Evolutionary conservation across 176 grass and related monocot species (phyloP).

Genomic region (Paspalum vaginatum): DNA sequence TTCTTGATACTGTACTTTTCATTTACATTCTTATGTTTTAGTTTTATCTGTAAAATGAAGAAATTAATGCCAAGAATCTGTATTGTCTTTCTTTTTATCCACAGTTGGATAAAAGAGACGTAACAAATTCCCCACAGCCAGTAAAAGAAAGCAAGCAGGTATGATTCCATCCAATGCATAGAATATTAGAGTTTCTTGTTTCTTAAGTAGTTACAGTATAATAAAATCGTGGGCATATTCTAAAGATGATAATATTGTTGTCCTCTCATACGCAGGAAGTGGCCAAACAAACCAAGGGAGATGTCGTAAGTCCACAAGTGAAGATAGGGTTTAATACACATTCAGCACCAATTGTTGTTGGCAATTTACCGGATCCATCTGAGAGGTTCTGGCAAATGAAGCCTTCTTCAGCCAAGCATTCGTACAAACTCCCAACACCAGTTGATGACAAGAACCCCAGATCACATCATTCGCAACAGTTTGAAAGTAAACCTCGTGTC

Average conservation of each 20-base stretch:
- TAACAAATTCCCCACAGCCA: constrained; percentile 29
- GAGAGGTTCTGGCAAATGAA: constrained; percentile 64
- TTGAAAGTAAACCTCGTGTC: constrained; percentile 46
- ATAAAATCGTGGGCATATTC: background rate
- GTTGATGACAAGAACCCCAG: constrained; percentile 40
- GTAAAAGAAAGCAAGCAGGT: constrained; percentile 60
- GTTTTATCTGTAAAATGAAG: too few relatives aligned
- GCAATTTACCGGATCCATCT: constrained; percentile 48
- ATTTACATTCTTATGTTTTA: too few relatives aligned
- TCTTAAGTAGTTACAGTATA: background rate
- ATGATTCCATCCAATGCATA: constrained; percentile 15
- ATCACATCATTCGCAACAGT: constrained; percentile 45
- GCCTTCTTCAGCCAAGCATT: constrained; percentile 60
- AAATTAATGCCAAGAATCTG: background rate
- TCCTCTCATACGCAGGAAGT: constrained; percentile 57
- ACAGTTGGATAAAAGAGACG: constrained; percentile 68
- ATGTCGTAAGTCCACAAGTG: constrained; percentile 32
- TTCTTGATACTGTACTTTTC: too few relatives aligned
- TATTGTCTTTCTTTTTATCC: constrained; percentile 29
- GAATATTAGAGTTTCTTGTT: constrained; percentile 12
- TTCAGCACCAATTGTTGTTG: constrained; percentile 65
- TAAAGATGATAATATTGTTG: constrained; percentile 24
- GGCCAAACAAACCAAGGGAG: constrained; percentile 42
- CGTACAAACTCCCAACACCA: constrained; percentile 77
- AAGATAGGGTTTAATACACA: constrained; percentile 47